These are phyloP conservation scores for Tagetes erecta DNA, from an alignment of 129 eudicot species.

Conservation along the genomic window DNA sequence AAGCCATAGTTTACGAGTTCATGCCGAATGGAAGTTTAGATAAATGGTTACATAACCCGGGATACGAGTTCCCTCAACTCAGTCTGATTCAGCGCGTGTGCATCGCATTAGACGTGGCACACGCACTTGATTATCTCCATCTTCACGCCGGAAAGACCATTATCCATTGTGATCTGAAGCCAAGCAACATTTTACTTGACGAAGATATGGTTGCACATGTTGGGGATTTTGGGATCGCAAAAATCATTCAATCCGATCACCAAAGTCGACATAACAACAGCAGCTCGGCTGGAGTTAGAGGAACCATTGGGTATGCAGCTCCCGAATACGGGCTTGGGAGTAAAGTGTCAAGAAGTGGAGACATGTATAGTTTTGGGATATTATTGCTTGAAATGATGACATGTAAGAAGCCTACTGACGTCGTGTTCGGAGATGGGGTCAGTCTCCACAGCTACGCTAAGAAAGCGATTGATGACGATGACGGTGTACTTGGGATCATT, in stretches of 20 bases:
- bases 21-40: constrained; percentile 51
- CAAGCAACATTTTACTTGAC: constrained; percentile 56
- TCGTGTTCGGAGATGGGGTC: constrained; percentile 29
- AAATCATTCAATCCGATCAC: constrained; percentile 30
- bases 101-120: constrained; percentile 51
- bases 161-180: constrained; percentile 57
- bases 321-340: constrained; percentile 59
- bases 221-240: constrained; percentile 54
- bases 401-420: constrained; percentile 38
- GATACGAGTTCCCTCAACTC: constrained; percentile 11
- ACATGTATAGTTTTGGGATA: constrained; percentile 50
- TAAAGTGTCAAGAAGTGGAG: constrained; percentile 45
- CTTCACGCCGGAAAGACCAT: constrained; percentile 36
- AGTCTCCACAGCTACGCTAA: constrained; percentile 41
- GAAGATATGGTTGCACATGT: constrained; percentile 51
- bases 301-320: constrained; percentile 49
- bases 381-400: constrained; percentile 41
- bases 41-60: constrained; percentile 33
- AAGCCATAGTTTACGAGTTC: constrained; percentile 53
- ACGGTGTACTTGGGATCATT: constrained; percentile 23
- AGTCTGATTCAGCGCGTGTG: constrained; percentile 35
- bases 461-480: constrained; percentile 30
- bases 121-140: constrained; percentile 54
- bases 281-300: constrained; percentile 42
- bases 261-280: constrained; percentile 17